Evolutionary conservation across 495 filamentous ascomycete species (phyloP), one percentile per base, ranked within the genome.

Genomic region (Penicillium longicatenatum): DNA sequence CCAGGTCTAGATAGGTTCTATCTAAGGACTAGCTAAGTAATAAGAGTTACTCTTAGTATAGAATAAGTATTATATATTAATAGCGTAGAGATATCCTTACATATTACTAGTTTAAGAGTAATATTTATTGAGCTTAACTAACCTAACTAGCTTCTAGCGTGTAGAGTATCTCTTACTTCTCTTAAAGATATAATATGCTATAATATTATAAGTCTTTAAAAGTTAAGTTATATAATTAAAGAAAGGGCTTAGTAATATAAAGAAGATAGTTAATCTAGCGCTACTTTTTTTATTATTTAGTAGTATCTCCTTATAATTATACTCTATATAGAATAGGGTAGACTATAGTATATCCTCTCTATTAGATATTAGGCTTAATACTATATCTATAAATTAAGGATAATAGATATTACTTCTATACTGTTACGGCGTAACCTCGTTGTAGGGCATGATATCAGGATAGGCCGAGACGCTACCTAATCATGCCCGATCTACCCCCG

Each of bases 121-220:
- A 37, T 69, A 69, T 10, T 42, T 1, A 4, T 14, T 24, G 9
- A 69, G 56, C 45, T 69, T 66, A 9, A n/a, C 1, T 66, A 9
- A n/a, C 1, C 16, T 20, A 33, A 5, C 21, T 19, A 22, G 46
- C 30, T 8, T 62, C 8, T n/a, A 64, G 55, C 2, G 58, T 19
- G 2, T 8, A 0, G 17, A 64, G 50, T 43, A 69, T 69, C 6
- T 50, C 7, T 31, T 55, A 6, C 43, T 69, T 69, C 52, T 54
- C 1, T 4, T 52, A 26, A 63, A 63, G 26, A 66, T 20, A n/a
- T 7, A 14, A 52, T 69, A 20, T 4, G 60, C 46, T n/a, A 41
- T 69, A 4, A 64, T 12, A 55, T 64, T 54, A 24, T 49, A 53
- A 35, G 39, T 65, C 41, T 56, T 54, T 44, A 29, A 65, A 6